Evolutionary conservation across 495 filamentous ascomycete species (phyloP), one percentile per base, ranked within the genome.

Genomic region (Penicilliopsis zonata): DNA sequence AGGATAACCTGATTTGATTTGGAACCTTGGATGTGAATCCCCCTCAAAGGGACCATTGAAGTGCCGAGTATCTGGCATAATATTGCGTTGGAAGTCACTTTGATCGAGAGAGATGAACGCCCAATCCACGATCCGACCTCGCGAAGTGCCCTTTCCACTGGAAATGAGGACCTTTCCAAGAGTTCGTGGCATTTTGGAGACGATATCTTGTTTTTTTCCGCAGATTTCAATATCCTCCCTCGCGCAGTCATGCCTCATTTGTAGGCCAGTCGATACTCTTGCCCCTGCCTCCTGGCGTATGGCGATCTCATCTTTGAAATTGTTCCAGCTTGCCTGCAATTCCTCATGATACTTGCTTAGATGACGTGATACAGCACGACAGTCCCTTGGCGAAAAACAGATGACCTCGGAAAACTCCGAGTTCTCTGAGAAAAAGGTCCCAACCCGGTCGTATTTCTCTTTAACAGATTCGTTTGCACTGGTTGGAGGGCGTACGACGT

Each of bases 401-500:
- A 6, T 6, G 22, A 7, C 22, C 22, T 7, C 7, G 22, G 6
- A 7, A n/a, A n/a, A 24, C 22, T 7, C 22, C 7, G n/a, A 24
- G 22, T 6, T 7, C 6, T 6, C 6, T 6, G 22, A 24, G 7
- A n/a, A 24, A n/a, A n/a, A 24, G n/a, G 22, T 7, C 7, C 22
- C 22, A 24, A n/a, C 6, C 22, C 22, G 22, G 22, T 6, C 22
- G n/a, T 24, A n/a, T n/a, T n/a, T n/a, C n/a, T n/a, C n/a, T n/a
- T n/a, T n/a, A n/a, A n/a, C n/a, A n/a, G n/a, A n/a, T n/a, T n/a
- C n/a, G n/a, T n/a, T n/a, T n/a, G n/a, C n/a, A n/a, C n/a, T n/a
- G n/a, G n/a, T n/a, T 7, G 22, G n/a, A 24, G 22, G 22, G 6
- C 22, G 22, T 15, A 37, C 34, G 14, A 37, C 34, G 18, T 37